phyloP scores from a whole-genome alignment of 139 green algal genomes.

The Chlorella sorokiniana region DNA sequence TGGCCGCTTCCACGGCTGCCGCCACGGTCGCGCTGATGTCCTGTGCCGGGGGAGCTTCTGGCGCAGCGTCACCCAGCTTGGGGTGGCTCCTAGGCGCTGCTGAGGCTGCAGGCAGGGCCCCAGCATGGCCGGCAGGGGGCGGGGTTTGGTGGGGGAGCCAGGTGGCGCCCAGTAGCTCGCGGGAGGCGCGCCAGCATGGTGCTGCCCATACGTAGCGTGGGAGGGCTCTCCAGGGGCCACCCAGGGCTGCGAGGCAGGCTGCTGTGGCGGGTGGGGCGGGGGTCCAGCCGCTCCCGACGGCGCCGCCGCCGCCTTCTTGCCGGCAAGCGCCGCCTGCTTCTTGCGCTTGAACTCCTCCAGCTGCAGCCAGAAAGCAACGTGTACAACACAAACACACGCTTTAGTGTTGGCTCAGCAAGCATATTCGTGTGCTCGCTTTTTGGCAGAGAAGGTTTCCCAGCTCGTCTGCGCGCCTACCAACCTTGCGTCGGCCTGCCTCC shows the following conservation, averaged over 20 bases:
- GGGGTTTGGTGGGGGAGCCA: background rate
- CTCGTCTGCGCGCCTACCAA: background rate
- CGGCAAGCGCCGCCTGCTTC: conserved; percentile 39
- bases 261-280: background rate
- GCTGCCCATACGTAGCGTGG: too few relatives aligned
- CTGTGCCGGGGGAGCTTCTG: background rate
- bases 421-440: background rate
- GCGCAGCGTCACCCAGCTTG: too few relatives aligned
- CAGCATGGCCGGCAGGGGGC: background rate
- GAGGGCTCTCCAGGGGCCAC: too few relatives aligned
- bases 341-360: conserved; percentile 53
- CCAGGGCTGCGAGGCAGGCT: background rate
- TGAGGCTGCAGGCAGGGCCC: background rate
- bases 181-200: too few relatives aligned
- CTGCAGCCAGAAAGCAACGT: conserved; percentile 10
- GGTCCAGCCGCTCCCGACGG: background rate
- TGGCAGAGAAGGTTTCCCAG: too few relatives aligned
- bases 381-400: background rate
- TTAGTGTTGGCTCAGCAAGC: background rate
- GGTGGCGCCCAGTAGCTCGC: too few relatives aligned
- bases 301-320: conserved; percentile 5
- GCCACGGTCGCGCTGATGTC: background rate
- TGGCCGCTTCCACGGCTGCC: background rate
- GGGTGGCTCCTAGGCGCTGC: background rate
- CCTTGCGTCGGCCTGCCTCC: conserved; percentile 42